These are phyloP conservation scores for Amoebophrya sp. DNA, from an alignment of 169 alveolate genomes.

Conservation along the genomic window DNA sequence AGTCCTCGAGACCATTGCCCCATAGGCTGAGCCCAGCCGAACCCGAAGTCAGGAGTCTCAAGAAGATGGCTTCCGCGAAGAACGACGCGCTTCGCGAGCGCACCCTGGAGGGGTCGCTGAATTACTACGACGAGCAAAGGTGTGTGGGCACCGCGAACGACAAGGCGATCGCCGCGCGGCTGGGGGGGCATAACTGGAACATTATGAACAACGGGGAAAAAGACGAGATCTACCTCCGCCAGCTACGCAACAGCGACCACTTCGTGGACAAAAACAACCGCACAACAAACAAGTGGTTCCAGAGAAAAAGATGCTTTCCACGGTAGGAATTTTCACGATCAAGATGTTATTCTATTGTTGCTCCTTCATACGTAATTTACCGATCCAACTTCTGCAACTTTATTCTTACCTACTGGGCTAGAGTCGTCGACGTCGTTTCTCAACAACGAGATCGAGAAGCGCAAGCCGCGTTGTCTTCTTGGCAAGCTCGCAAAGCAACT, in stretches of 20 bases:
- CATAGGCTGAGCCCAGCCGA: too few relatives aligned
- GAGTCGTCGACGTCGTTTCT: not conserved
- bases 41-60: too few relatives aligned
- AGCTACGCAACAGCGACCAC: not conserved
- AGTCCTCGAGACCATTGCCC: too few relatives aligned
- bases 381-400: not conserved
- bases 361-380: too few relatives aligned
- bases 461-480: not conserved
- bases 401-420: not conserved
- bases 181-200: conserved; percentile 7
- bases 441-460: not conserved
- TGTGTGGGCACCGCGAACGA: not conserved
- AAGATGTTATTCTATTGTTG: not conserved
- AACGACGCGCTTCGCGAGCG: too few relatives aligned
- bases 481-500: not conserved
- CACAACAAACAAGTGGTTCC: not conserved
- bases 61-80: too few relatives aligned
- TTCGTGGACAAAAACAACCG: not conserved
- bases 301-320: not conserved
- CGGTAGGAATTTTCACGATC: too few relatives aligned
- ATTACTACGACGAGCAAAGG: not conserved
- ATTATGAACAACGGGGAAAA: not conserved
- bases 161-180: not conserved
- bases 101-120: not conserved
- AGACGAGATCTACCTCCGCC: not conserved